phyloP scores from a whole-genome alignment of 2,329 filamentous ascomycete species.

The Didymella sp. region DNA sequence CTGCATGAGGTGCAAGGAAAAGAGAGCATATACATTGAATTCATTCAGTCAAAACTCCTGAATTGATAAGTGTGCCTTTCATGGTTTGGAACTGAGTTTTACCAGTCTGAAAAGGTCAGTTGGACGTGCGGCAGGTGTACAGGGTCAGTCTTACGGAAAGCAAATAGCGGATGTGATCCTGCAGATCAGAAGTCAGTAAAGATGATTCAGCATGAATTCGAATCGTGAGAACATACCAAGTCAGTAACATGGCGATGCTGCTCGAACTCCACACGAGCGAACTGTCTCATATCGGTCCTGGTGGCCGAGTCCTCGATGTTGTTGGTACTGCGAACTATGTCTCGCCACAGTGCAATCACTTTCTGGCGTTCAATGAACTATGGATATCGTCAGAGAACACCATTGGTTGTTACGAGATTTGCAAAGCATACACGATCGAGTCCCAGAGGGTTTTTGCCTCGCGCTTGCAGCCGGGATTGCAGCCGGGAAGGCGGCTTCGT shows the following conservation, averaged over 20 bases:
- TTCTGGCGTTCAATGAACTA: conserved; percentile 60
- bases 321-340: conserved; percentile 54
- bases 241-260: conserved; percentile 56
- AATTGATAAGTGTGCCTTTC: conserved; percentile 49
- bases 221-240: conserved; percentile 45
- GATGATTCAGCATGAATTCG: not conserved
- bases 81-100: conserved; percentile 61
- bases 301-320: conserved; percentile 41
- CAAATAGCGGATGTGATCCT: conserved; percentile 58
- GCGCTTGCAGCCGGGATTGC: conserved; percentile 40
- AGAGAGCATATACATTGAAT: conserved; percentile 7
- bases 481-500: conserved; percentile 39
- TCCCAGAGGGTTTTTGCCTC: conserved; percentile 42
- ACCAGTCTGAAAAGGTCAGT: conserved; percentile 47
- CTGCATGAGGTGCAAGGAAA: conserved; percentile 3
- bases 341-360: conserved; percentile 56
- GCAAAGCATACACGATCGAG: conserved; percentile 41
- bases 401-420: not conserved
- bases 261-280: conserved; percentile 59
- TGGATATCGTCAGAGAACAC: not conserved
- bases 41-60: conserved; percentile 39
- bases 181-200: conserved; percentile 11
- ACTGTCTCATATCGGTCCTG: conserved; percentile 55
- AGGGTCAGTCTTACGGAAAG: conserved; percentile 50
- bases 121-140: not conserved